Percentiles rank a stretch among this genome's conserved stretches.
phyloP scores from a whole-genome alignment of 495 filamentous ascomycete genomes.

The Talaromyces ruber region DNA sequence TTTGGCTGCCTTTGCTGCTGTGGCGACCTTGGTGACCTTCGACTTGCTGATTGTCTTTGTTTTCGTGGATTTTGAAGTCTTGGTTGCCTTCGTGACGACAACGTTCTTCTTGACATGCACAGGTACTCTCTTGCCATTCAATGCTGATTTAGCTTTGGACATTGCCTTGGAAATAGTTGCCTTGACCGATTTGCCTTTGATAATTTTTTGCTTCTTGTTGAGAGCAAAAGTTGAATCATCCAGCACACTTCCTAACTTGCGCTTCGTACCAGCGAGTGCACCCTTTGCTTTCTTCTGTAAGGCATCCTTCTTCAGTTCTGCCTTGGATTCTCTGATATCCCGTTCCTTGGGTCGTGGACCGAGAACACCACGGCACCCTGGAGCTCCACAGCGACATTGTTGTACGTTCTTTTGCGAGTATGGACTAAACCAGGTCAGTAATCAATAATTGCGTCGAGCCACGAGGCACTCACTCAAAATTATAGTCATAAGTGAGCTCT shows the following conservation, averaged over 20 bases:
- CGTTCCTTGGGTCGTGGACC: slow-evolving; percentile 61
- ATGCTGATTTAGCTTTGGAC: slow-evolving; percentile 13
- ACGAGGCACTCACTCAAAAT: slow-evolving; percentile 63
- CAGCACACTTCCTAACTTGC: slow-evolving; percentile 17
- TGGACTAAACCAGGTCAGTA: slow-evolving; percentile 27
- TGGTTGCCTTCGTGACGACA: slow-evolving; percentile 11
- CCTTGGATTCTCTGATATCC: slow-evolving; percentile 31
- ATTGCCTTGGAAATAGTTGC: slow-evolving; percentile 29
- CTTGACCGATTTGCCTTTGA: slow-evolving; percentile 25
- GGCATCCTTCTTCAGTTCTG: slow-evolving; percentile 22
- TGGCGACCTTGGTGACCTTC: slow-evolving; percentile 7
- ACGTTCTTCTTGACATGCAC: slow-evolving; percentile 7
- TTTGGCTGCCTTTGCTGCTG: slow-evolving; percentile 1
- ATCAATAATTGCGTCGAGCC: not conserved
- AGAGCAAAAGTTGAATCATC: slow-evolving; percentile 13
- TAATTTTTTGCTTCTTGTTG: slow-evolving; percentile 30
- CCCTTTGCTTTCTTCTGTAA: slow-evolving; percentile 30
- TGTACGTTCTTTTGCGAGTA: slow-evolving; percentile 78
- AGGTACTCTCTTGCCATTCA: slow-evolving; percentile 8
- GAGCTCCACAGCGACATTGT: slow-evolving; percentile 70
- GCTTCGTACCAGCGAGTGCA: slow-evolving; percentile 18
- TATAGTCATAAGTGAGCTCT: slow-evolving; percentile 99
- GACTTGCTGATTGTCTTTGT: slow-evolving; percentile 6
- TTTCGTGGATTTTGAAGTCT: slow-evolving; percentile 11
- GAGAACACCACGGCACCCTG: slow-evolving; percentile 69